Base-by-base conservation (phyloP, 1,284 basidiomycete species). In the Ceratobasidium sp. region DNA sequence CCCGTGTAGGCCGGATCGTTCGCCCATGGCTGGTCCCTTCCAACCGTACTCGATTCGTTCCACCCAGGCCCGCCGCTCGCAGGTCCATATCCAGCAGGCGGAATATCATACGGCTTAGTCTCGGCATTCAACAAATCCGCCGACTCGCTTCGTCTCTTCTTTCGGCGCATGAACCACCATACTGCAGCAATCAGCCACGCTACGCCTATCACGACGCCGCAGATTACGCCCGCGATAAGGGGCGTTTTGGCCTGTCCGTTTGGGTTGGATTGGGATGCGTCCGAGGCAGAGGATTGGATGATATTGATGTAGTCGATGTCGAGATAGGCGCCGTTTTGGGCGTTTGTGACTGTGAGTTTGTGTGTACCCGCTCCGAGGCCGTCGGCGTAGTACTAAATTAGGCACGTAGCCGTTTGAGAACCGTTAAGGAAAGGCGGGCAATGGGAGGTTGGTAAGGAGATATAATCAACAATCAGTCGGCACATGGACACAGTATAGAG, bases 301-400 rank as follows among this genome's bases (percentile, higher is more conserved):
- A 77, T 44, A 20, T 77, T 53, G 44, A 77, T 46, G n/a, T 77
- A 68, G 56, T 77, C 75, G 20, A 77, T 55, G 18, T 77, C 75
- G 5, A 77, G 55, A 42, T 46, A 77, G 5, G 39, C 15, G 46
- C 63, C 75, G 28, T 46, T n/a, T 15, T 77, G 20, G 23, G 53
- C 68, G 55, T 77, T 77, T 9, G 64, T 77, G 2, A 77, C 64
- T 9, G 63, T 67, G 40, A 77, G 49, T 42, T 77, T 77, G 63
- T 77, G 75, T 39, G 26, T 33, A 9, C 75, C 75, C 3, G 61
- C 20, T 42, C 75, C 75, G 40, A 77, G 75, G 3, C 75, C 75
- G 42, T 77, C 75, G 9, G 75, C 75, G 20, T 77, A 77, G 26
- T 68, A 77, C 75, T 77, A 46, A 42, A 40, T n/a, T n/a, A n/a